phyloP scores from a whole-genome alignment of 2,329 filamentous ascomycete species.

The Diatrype stigma region DNA sequence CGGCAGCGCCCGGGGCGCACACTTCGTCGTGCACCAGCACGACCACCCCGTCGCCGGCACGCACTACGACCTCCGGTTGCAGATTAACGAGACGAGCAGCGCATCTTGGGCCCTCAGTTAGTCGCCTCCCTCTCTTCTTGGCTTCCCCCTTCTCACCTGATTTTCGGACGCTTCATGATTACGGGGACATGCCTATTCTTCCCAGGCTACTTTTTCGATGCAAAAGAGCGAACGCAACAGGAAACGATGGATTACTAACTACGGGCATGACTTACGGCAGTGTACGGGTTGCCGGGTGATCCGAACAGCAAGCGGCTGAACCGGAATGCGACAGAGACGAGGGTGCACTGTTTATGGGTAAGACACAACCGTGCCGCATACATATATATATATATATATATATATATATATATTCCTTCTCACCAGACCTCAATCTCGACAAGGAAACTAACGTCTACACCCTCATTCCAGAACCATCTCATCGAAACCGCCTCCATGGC shows the following conservation, averaged over 20 bases:
- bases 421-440: too few species aligned
- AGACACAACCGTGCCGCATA: conserved; percentile 7
- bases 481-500: conserved; percentile 51
- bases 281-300: conserved; percentile 59
- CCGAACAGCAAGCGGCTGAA: conserved; percentile 50
- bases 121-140: background rate
- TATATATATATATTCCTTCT: too few species aligned
- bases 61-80: conserved; percentile 66
- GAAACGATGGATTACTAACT: too few species aligned
- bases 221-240: too few species aligned
- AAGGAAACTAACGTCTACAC: background rate
- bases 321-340: conserved; percentile 58
- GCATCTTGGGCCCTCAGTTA: conserved; percentile 56
- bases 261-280: background rate
- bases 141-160: background rate
- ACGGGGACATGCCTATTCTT: too few species aligned
- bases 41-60: conserved; percentile 66
- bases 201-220: too few species aligned
- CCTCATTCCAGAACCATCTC: conserved; percentile 49
- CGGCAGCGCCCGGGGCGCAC: conserved; percentile 34
- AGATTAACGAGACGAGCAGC: conserved; percentile 64
- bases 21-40: conserved; percentile 71
- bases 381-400: too few species aligned
- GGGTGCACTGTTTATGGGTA: conserved; percentile 58
- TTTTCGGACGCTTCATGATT: too few species aligned